Conservation (phyloP, 2,329 filamentous ascomycete genomes). For the Fonsecaea nubica region DNA sequence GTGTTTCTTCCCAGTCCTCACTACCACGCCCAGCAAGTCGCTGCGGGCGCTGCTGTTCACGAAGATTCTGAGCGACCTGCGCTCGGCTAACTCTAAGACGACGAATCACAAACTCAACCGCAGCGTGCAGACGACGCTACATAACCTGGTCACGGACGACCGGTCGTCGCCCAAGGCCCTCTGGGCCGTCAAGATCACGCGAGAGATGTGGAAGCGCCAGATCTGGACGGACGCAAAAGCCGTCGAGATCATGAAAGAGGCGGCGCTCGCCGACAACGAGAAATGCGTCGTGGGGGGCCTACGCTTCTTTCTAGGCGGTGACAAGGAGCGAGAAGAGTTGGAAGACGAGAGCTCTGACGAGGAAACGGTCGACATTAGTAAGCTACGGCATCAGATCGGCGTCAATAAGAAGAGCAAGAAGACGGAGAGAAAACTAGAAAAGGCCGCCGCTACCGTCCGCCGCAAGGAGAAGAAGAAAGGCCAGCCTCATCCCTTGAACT, state of each 20-base stretch:
- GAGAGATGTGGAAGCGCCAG: conserved; percentile 95
- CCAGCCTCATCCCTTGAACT: conserved; percentile 87
- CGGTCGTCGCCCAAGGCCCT: conserved; percentile 82
- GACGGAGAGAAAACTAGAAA: conserved; percentile 77
- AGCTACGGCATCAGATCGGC: conserved; percentile 80
- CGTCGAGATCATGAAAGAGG: conserved; percentile 98
- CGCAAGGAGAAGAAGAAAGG: conserved; percentile 85
- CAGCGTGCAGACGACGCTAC: conserved; percentile 89
- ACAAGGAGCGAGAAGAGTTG: conserved; percentile 91
- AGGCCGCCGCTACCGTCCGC: conserved; percentile 82
- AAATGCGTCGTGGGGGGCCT: conserved; percentile 89
- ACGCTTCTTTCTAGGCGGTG: conserved; percentile 92
- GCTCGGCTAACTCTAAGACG: conserved; percentile 82
- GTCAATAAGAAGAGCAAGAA: conserved; percentile 99
- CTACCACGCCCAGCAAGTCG: conserved; percentile 89
- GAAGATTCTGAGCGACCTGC: conserved; percentile 90
- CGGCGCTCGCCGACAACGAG: conserved; percentile 84
- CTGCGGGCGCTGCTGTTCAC: conserved; percentile 82
- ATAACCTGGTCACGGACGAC: conserved; percentile 88
- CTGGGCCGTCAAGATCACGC: conserved; percentile 94
- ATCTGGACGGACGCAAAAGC: conserved; percentile 94
- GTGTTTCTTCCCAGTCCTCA: conserved; percentile 90
- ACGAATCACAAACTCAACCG: conserved; percentile 93
- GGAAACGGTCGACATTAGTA: conserved; percentile 76
- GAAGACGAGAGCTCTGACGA: conserved; percentile 86